A percentile compares a stretch with the other conserved stretches of the same genome.
These are phyloP conservation scores for Pseudopithomyces chartarum DNA, from an alignment of 2,329 filamentous ascomycete genomes.

Conservation along the genomic window DNA sequence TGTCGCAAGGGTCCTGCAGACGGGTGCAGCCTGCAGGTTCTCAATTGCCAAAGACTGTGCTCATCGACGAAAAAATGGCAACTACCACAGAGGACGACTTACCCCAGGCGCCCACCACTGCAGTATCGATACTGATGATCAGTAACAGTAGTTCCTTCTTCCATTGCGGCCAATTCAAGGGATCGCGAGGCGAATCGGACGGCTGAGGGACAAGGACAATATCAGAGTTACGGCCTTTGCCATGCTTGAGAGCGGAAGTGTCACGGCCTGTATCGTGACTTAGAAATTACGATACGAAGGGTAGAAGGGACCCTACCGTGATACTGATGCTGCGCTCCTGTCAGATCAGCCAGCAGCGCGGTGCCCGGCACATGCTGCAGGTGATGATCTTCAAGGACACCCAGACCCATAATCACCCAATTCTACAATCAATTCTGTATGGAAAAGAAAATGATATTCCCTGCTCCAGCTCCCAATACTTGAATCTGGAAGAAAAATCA, in stretches of 20 bases:
- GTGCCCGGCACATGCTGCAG: constrained; percentile 28
- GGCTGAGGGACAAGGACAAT: constrained; percentile 29
- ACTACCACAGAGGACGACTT: too few relatives aligned
- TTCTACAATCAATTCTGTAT: background rate
- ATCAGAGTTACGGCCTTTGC: constrained; percentile 29
- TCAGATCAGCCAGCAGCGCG: constrained; percentile 22
- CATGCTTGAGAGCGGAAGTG: constrained; percentile 34
- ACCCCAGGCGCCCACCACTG: constrained; percentile 26
- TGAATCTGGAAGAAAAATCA: background rate
- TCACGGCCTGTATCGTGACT: constrained; percentile 20
- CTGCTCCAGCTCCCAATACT: background rate
- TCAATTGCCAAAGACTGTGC: too few relatives aligned
- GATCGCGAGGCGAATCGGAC: constrained; percentile 19
- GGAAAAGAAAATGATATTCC: background rate
- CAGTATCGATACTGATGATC: constrained; percentile 24
- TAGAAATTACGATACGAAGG: background rate
- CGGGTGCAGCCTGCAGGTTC: too few relatives aligned
- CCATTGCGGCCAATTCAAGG: constrained; percentile 29
- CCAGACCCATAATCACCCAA: constrained; percentile 23
- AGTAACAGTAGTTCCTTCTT: constrained; percentile 27
- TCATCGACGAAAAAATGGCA: too few relatives aligned
- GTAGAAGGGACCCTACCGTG: constrained; percentile 13
- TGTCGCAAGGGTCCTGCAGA: too few relatives aligned
- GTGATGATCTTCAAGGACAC: constrained; percentile 24
- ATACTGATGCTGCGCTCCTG: constrained; percentile 17